Conservation (phyloP, 1,284 basidiomycete genomes). For the Ganoderma resinaceum region DNA sequence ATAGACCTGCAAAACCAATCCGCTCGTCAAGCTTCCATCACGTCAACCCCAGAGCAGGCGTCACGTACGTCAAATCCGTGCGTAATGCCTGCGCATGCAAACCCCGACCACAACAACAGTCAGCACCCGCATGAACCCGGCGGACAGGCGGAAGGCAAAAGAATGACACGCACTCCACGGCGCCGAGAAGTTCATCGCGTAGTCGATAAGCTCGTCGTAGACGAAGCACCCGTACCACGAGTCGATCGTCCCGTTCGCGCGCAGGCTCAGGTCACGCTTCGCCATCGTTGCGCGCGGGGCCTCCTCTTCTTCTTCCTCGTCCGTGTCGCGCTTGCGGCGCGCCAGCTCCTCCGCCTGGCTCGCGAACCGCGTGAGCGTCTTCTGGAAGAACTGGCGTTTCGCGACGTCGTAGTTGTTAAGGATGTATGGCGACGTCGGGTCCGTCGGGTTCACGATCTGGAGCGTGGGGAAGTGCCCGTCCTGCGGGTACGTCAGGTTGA, state of each 20-base stretch:
- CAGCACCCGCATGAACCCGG: neutral
- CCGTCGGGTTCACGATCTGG: slow-evolving; percentile 20
- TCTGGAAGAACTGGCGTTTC: slow-evolving; percentile 15
- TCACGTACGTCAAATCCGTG: neutral
- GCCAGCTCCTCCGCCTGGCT: slow-evolving; percentile 5
- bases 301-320: neutral
- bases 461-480: slow-evolving; percentile 57
- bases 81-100: slow-evolving; percentile 8
- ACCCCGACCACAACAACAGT: neutral
- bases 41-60: neutral
- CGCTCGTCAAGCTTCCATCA: neutral
- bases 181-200: slow-evolving; percentile 50
- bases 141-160: slow-evolving; percentile 6
- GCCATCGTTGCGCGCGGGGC: neutral
- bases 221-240: slow-evolving; percentile 45
- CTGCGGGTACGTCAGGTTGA: slow-evolving; percentile 77
- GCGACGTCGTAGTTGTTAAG: neutral
- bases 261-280: slow-evolving; percentile 38
- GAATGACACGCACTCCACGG: slow-evolving; percentile 72
- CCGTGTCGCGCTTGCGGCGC: slow-evolving; percentile 8
- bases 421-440: slow-evolving; percentile 7
- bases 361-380: slow-evolving; percentile 11
- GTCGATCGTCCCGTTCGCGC: slow-evolving; percentile 42
- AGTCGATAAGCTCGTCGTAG: slow-evolving; percentile 45
- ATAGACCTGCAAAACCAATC: slow-evolving; percentile 34